Base-by-base conservation (phyloP, 805 yeast species). In the Metschnikowia lochheadii region DNA sequence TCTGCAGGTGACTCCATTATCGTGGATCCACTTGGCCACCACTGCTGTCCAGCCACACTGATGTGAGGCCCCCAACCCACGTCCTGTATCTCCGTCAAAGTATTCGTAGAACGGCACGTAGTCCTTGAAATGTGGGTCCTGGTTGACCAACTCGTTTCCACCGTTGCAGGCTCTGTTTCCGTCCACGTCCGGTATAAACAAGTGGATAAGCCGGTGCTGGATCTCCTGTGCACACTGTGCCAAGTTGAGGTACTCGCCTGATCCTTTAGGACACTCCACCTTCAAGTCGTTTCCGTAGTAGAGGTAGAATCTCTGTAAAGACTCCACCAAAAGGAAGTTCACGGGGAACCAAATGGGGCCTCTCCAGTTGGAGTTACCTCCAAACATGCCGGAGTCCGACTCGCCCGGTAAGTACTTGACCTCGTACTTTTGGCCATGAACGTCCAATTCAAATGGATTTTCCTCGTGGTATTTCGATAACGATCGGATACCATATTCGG, bases 281-380 rank as follows among this genome's bases (percentile, higher is more conserved):
- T 86, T 87, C 63, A 90, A 79, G 47, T 79, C 84, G 26, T 91
- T 83, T 11, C 97, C 97, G 65, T 89, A 90, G 73, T 89, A 90
- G 62, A 90, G 73, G 66, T 84, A 89, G 67, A 89, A 89, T 60
- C 96, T 77, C 68, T 90, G 94, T 59, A 90, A 73, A 0, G 96
- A 82, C 71, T 90, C 97, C 51, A 90, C 88, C 37, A 90, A 72
- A 54, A 90, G 72, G 67, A 90, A 90, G 62, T 86, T 90, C 11
- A 88, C 88, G 18, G 97, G 96, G 76, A 90, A 89, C 97, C 97
- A 90, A 58, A 90, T 89, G 14, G 97, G 97, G 2, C 97, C 97
- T 67, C 97, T 79, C 97, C 97, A 90, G 69, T 90, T 90, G 20
- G 96, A 89, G 66, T 90, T 90, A 52, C 97, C 97, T 46, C 97